phyloP scores from a whole-genome alignment of 2,329 filamentous ascomycete genomes.

The Claviceps pazoutovae region DNA sequence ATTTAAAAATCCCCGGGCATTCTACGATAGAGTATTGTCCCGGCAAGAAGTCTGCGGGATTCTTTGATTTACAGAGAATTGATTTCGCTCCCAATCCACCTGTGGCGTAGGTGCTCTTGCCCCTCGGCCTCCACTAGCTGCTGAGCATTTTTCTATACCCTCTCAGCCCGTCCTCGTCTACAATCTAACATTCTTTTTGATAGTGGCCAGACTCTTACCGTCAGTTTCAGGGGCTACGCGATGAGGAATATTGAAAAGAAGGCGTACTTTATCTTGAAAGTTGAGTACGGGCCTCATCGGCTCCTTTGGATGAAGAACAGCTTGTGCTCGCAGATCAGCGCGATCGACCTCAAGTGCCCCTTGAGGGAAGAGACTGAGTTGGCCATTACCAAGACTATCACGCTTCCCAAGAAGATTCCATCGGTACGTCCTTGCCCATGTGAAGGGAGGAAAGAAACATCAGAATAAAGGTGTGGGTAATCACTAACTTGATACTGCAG shows the following conservation, averaged over 20 bases:
- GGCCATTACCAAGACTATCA: constrained; percentile 69
- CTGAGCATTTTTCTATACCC: neutral
- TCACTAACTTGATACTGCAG: constrained; percentile 27
- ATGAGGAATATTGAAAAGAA: constrained; percentile 58
- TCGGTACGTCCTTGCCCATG: constrained; percentile 47
- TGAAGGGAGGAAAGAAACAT: neutral
- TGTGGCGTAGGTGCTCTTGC: constrained; percentile 43
- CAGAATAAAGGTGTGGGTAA: no score
- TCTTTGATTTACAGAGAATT: constrained; percentile 64
- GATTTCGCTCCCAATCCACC: constrained; percentile 80
- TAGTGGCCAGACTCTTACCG: constrained; percentile 65
- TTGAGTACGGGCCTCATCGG: constrained; percentile 90
- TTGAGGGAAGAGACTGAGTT: constrained; percentile 7
- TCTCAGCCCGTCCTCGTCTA: neutral
- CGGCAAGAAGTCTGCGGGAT: constrained; percentile 50
- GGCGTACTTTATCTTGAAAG: constrained; percentile 66
- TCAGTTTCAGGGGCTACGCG: constrained; percentile 67
- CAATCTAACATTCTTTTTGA: constrained; percentile 12
- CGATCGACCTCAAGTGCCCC: constrained; percentile 82
- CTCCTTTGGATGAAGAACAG: constrained; percentile 70
- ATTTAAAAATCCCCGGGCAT: constrained; percentile 61
- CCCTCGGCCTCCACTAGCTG: neutral
- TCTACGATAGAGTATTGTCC: constrained; percentile 73
- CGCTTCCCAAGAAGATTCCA: constrained; percentile 76
- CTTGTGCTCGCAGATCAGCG: constrained; percentile 76